These are phyloP conservation scores for Axilococcus clingmanii DNA, from an alignment of 139 green algal species.

Conservation along the genomic window DNA sequence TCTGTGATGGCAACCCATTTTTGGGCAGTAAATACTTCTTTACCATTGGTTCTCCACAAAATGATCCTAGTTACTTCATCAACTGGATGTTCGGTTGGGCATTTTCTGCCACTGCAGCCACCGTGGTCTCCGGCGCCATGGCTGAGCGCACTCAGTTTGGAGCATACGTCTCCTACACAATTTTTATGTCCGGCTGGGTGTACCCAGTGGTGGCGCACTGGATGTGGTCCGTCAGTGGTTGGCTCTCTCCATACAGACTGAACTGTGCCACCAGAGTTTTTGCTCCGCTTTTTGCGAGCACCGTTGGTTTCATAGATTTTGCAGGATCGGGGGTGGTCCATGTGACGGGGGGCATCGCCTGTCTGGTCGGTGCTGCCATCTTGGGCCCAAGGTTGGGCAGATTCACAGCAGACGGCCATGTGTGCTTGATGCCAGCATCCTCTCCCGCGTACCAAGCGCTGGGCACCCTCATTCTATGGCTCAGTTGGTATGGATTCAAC, in stretches of 20 bases:
- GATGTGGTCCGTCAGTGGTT: slow-evolving; percentile 37
- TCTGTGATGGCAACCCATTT: slow-evolving; percentile 25
- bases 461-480: slow-evolving; percentile 69
- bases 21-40: slow-evolving; percentile 31
- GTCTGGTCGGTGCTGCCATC: slow-evolving; percentile 40
- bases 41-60: not conserved
- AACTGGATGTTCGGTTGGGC: slow-evolving; percentile 31
- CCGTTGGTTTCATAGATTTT: slow-evolving; percentile 27
- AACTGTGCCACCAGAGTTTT: not conserved
- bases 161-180: slow-evolving; percentile 39
- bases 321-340: slow-evolving; percentile 33
- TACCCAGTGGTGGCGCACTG: slow-evolving; percentile 59
- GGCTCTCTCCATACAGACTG: slow-evolving; percentile 32
- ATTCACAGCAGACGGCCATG: slow-evolving; percentile 29
- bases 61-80: slow-evolving; percentile 8
- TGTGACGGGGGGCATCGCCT: slow-evolving; percentile 27
- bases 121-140: slow-evolving; percentile 34
- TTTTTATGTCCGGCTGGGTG: slow-evolving; percentile 37
- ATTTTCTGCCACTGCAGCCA: slow-evolving; percentile 33
- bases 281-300: slow-evolving; percentile 5
- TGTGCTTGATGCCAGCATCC: slow-evolving; percentile 4
- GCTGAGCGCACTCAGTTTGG: slow-evolving; percentile 32
- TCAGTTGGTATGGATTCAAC: slow-evolving; percentile 81
- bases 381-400: slow-evolving; percentile 51
- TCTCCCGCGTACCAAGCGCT: slow-evolving; percentile 20